Percentiles rank a stretch among this genome's conserved stretches.
phyloP scores from a whole-genome alignment of 208 protist genomes.

The Crithidia expoeki region DNA sequence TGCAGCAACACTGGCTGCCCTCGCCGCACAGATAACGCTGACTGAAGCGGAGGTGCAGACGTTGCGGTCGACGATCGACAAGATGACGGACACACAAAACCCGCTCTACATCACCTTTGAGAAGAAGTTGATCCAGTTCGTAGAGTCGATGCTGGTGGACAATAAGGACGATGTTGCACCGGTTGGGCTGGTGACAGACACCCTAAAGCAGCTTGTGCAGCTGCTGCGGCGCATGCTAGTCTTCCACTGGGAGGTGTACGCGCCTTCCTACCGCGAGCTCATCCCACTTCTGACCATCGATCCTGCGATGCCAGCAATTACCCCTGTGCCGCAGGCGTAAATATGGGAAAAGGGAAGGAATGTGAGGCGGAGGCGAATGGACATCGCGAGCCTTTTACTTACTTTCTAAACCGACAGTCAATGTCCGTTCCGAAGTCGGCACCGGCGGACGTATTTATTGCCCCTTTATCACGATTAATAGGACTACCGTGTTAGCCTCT shows the following conservation, averaged over 20 bases:
- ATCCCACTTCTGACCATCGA: constrained; percentile 30
- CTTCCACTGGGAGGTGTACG: constrained; percentile 86
- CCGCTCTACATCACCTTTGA: constrained; percentile 78
- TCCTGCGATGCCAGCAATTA: neutral
- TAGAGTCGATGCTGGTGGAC: constrained; percentile 35
- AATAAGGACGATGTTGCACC: constrained; percentile 30
- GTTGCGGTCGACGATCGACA: constrained; percentile 63
- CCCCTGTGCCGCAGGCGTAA: neutral
- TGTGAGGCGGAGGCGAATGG: too few species aligned
- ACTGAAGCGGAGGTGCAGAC: constrained; percentile 51
- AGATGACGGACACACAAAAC: constrained; percentile 82
- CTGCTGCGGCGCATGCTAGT: constrained; percentile 48
- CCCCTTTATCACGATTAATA: too few species aligned
- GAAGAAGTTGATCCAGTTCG: constrained; percentile 53
- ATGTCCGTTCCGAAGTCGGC: too few species aligned
- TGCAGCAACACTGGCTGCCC: constrained; percentile 8
- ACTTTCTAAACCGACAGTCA: too few species aligned
- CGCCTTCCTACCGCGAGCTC: constrained; percentile 59
- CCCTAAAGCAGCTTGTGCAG: constrained; percentile 36
- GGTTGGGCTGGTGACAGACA: constrained; percentile 69
- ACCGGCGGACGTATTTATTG: too few species aligned
- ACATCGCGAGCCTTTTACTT: too few species aligned
- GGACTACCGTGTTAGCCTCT: too few species aligned
- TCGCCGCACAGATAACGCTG: constrained; percentile 28
- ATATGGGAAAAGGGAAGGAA: neutral